Evolutionary conservation across 768 basidiomycete species (phyloP).

Genomic region (Megacollybia marginata): DNA sequence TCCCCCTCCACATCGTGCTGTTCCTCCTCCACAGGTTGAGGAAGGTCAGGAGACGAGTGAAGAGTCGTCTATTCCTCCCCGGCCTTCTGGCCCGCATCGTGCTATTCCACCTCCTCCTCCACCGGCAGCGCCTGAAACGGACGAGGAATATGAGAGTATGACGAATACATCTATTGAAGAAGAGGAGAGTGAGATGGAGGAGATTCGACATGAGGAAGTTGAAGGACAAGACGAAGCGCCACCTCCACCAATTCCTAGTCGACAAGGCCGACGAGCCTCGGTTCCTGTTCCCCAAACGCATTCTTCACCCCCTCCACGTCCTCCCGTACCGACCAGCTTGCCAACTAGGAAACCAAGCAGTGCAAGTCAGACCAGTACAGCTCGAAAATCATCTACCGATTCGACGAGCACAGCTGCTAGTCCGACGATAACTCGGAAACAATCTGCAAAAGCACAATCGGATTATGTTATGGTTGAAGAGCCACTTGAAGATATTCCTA

Average conservation of each 20-base stretch:
- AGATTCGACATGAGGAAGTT: conserved; percentile 68
- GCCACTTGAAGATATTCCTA: conserved; percentile 17
- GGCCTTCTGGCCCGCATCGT: conserved; percentile 22
- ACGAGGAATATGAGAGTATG: conserved; percentile 39
- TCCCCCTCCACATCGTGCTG: no score
- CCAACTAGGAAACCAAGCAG: conserved; percentile 23
- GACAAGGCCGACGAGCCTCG: conserved; percentile 21
- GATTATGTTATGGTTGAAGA: conserved; percentile 65
- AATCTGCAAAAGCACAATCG: conserved; percentile 21
- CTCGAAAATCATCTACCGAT: conserved; percentile 3
- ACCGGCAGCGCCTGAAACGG: conserved; percentile 25
- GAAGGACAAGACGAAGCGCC: conserved; percentile 46
- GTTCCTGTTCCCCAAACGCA: conserved; percentile 17
- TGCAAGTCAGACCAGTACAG: background rate
- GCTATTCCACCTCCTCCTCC: conserved; percentile 23
- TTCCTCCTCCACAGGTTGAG: no score
- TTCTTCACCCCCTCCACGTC: conserved; percentile 13
- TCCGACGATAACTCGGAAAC: background rate
- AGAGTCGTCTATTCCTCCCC: conserved; percentile 4
- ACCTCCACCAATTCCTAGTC: conserved; percentile 50
- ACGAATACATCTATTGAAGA: conserved; percentile 46
- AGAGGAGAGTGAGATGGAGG: conserved; percentile 60
- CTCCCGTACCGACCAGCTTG: conserved; percentile 28
- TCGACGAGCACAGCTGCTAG: conserved; percentile 3
- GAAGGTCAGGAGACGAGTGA: no score